A percentile compares a stretch with the other conserved stretches of the same genome.
Evolutionary conservation across 2,329 filamentous ascomycete genomes (phyloP).

Genomic region (Monilinia laxa): DNA sequence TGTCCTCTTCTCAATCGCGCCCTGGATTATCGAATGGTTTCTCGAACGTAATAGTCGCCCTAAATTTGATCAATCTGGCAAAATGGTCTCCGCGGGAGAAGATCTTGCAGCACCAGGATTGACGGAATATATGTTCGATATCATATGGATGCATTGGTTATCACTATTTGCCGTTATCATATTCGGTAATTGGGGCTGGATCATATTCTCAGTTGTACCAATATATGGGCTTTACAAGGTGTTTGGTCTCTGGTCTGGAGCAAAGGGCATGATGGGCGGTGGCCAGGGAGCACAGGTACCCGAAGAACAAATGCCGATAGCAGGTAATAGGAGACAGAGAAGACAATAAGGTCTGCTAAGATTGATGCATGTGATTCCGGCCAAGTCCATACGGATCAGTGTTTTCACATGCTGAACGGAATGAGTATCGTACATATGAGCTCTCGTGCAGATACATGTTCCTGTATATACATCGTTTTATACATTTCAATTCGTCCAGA

Average conservation of each 20-base stretch:
- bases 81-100: conserved; percentile 73
- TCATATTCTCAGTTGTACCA: conserved; percentile 50
- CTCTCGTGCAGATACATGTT: not conserved
- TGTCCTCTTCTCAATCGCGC: conserved; percentile 68
- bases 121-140: conserved; percentile 98
- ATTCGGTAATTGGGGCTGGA: conserved; percentile 79
- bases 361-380: not conserved
- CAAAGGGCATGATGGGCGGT: conserved; percentile 41
- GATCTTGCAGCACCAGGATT: conserved; percentile 84
- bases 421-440: not conserved
- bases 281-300: conserved; percentile 34
- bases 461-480: conserved; percentile 2
- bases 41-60: conserved; percentile 85
- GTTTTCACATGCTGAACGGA: not conserved
- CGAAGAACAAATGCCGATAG: conserved; percentile 34
- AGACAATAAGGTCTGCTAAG: conserved; percentile 25
- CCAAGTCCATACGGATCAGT: not conserved
- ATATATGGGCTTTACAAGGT: conserved; percentile 40
- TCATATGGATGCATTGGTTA: conserved; percentile 91
- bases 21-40: conserved; percentile 76
- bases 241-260: conserved; percentile 39
- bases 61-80: conserved; percentile 54
- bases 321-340: conserved; percentile 40
- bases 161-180: conserved; percentile 69
- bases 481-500: conserved; percentile 47